Base-by-base conservation (phyloP, 257 asterid genomes). In the Nicotiana noctiflora region DNA sequence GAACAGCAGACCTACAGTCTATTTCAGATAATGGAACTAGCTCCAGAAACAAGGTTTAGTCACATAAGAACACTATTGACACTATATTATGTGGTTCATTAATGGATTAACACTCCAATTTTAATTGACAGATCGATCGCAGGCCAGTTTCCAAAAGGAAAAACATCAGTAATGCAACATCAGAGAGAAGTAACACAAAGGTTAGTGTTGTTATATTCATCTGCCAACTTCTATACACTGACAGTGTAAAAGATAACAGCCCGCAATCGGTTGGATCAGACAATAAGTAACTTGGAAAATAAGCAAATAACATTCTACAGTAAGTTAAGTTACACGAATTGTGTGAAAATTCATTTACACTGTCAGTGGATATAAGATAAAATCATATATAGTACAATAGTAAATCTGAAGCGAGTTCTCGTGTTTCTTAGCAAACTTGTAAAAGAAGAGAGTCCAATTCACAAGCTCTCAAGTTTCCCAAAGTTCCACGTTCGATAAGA, bases 401-500 rank as follows among this genome's bases (percentile, higher is more conserved):
- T 1, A 5, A 14, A 57, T 57, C 63, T 57, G 67, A 61, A 61
- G 8, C 9, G 37, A 14, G 4, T 5, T 62, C 10, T 62, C 37
- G 4, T 62, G 37, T 62, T 25, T 62, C 9, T 62, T 60, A 60
- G 94, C 55, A 76, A 59, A 64, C 56, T 55, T 17, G 55, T 23
- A 65, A 75, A 70, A 75, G 80, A 23, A 81, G 75, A 29, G 81
- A 62, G 70, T n/a, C 23, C 8, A 17, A 18, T 75, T 31, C n/a
- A 27, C 76, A 62, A 55, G 66, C 83, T 37, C 84, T 79, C 44
- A 91, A 83, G 86, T 86, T 84, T 81, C 84, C 87, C 5, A 88
- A 79, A 77, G 77, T 67, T 51, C 67, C 84, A 6, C 32, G 82
- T 13, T 27, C 70, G 60, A 66, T 29, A 29, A 75, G 8, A 27